These are phyloP conservation scores for Antitrichia curtipendula DNA, from an alignment of 225 moss, liverwort and hornwort genomes.

Conservation along the genomic window DNA sequence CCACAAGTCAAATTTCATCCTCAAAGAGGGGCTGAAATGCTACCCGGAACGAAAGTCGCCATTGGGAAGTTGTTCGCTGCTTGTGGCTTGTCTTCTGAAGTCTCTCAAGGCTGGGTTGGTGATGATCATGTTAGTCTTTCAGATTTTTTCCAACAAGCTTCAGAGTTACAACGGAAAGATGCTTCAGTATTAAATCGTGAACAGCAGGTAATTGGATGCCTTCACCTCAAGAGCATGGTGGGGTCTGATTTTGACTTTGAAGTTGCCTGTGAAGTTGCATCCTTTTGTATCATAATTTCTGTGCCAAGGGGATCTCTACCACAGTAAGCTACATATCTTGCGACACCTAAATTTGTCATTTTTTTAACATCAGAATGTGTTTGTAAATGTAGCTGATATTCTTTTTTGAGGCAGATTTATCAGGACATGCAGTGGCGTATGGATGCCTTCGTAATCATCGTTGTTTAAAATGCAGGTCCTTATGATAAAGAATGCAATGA, in stretches of 20 bases:
- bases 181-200: slow-evolving; percentile 42
- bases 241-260: background rate
- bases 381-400: background rate
- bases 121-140: slow-evolving; percentile 44
- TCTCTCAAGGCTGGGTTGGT: slow-evolving; percentile 44
- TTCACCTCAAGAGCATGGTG: background rate
- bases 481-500: slow-evolving; percentile 65
- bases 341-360: background rate
- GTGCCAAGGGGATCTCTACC: background rate
- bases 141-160: slow-evolving; percentile 65
- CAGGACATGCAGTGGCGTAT: background rate
- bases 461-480: slow-evolving; percentile 9
- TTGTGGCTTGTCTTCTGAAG: slow-evolving; percentile 63
- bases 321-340: background rate
- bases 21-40: slow-evolving; percentile 45
- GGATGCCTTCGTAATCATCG: background rate
- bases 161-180: slow-evolving; percentile 67
- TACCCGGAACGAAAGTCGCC: slow-evolving; percentile 58
- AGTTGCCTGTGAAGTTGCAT: background rate
- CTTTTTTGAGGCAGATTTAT: background rate
- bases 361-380: background rate
- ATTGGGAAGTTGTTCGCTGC: slow-evolving; percentile 68
- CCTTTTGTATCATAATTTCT: background rate
- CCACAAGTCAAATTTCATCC: slow-evolving; percentile 58
- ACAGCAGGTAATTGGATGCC: slow-evolving; percentile 36